A percentile compares a stretch with the other conserved stretches of the same genome.
Evolutionary conservation across 1,284 basidiomycete genomes (phyloP).

Genomic region (Lentinus polychrous): DNA sequence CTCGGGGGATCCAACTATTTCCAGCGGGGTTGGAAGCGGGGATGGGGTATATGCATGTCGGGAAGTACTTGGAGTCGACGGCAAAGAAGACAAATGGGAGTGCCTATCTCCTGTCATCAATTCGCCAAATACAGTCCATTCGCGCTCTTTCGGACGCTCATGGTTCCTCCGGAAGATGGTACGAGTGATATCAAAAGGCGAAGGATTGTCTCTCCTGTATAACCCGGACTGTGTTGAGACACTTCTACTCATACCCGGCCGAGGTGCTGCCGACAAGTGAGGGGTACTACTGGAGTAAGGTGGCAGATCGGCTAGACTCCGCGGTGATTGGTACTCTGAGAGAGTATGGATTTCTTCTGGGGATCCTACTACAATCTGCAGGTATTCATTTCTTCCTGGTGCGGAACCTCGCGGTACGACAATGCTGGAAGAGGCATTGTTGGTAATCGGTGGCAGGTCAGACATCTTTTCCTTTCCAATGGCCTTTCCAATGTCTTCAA

Average conservation of each 20-base stretch:
- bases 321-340: background rate
- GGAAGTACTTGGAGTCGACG: background rate
- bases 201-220: background rate
- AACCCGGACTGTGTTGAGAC: background rate
- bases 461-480: too few relatives aligned
- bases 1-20: background rate
- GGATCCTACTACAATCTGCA: background rate
- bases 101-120: slow-evolving; percentile 44
- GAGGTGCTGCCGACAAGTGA: background rate
- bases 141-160: slow-evolving; percentile 17
- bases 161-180: background rate
- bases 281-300: background rate
- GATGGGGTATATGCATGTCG: background rate
- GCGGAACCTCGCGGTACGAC: too few relatives aligned
- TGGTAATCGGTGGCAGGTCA: too few relatives aligned
- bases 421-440: too few relatives aligned
- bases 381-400: background rate
- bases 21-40: background rate
- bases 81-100: slow-evolving; percentile 4
- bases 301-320: background rate
- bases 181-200: background rate
- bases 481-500: too few relatives aligned
- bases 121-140: slow-evolving; percentile 69
- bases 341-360: background rate
- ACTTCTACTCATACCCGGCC: background rate